Evolutionary conservation across 805 yeast species (phyloP).

Genomic region (Candida anglica): DNA sequence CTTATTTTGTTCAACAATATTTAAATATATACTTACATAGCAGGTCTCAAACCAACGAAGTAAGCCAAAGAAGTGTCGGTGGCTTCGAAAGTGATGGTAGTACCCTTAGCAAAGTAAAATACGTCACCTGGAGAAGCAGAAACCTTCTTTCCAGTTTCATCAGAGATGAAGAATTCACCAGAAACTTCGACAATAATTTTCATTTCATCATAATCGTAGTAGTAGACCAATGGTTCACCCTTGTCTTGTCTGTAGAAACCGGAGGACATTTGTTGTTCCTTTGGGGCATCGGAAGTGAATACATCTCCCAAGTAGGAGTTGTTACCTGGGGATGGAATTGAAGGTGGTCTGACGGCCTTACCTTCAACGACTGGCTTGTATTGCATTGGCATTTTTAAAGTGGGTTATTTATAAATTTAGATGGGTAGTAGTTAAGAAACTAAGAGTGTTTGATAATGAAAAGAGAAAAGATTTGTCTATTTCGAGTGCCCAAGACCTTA

Average conservation of each 20-base stretch:
- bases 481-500: too few species aligned
- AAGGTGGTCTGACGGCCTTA: conserved; percentile 51
- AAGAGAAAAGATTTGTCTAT: not conserved
- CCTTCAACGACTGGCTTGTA: conserved; percentile 53
- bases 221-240: conserved; percentile 67
- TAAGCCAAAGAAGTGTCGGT: conserved; percentile 64
- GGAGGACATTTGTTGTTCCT: conserved; percentile 56
- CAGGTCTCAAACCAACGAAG: conserved; percentile 58
- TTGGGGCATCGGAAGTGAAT: conserved; percentile 57
- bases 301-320: conserved; percentile 68
- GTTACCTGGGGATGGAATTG: conserved; percentile 60
- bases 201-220: conserved; percentile 62
- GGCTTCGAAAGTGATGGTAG: conserved; percentile 56
- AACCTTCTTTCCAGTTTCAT: conserved; percentile 59
- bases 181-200: conserved; percentile 65
- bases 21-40: conserved; percentile 3
- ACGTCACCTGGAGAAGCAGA: conserved; percentile 63
- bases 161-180: conserved; percentile 60
- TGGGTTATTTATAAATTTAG: too few species aligned
- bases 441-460: not conserved
- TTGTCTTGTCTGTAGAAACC: conserved; percentile 70
- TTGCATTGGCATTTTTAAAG: conserved; percentile 47
- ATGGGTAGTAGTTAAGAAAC: not conserved
- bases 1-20: too few species aligned
- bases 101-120: conserved; percentile 63